Evolutionary conservation across 2,329 filamentous ascomycete species (phyloP).

Genomic region (Metarhizium sp.): DNA sequence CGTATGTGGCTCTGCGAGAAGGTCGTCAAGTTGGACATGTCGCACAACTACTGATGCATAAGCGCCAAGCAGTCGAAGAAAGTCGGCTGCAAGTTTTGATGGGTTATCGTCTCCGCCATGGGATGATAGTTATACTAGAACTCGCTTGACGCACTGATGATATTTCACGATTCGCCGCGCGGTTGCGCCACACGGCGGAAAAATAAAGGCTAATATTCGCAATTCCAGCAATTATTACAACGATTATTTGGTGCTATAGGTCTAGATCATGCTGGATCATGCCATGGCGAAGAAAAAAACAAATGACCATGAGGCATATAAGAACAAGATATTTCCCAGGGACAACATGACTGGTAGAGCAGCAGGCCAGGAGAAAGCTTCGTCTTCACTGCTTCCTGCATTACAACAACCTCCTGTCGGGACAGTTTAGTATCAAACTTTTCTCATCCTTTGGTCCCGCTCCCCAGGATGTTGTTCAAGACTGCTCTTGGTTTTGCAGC

Average conservation of each 20-base stretch:
- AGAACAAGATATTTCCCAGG: not conserved
- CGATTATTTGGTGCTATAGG: not conserved
- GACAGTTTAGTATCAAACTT: no score
- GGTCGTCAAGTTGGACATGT: not conserved
- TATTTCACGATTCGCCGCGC: no score
- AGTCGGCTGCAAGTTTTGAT: not conserved
- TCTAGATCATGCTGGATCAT: not conserved
- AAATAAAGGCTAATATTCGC: no score
- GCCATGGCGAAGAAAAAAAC: not conserved
- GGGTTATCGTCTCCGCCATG: not conserved
- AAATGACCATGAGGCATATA: not conserved
- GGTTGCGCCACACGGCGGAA: no score
- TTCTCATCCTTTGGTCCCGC: not conserved
- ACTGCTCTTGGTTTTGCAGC: conserved; percentile 17
- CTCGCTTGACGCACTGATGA: no score
- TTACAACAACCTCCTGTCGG: no score
- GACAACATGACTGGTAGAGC: not conserved
- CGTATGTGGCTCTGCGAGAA: no score
- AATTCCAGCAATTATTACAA: no score
- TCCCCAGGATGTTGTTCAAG: conserved; percentile 13
- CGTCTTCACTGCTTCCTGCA: not conserved
- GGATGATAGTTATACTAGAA: no score
- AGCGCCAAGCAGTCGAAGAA: not conserved
- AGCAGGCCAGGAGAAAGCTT: not conserved
- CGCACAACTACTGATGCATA: not conserved